Evolutionary conservation across 805 yeast genomes (phyloP), one percentile per base, ranked within the genome.

Genomic region (Cephaloascus albidus): DNA sequence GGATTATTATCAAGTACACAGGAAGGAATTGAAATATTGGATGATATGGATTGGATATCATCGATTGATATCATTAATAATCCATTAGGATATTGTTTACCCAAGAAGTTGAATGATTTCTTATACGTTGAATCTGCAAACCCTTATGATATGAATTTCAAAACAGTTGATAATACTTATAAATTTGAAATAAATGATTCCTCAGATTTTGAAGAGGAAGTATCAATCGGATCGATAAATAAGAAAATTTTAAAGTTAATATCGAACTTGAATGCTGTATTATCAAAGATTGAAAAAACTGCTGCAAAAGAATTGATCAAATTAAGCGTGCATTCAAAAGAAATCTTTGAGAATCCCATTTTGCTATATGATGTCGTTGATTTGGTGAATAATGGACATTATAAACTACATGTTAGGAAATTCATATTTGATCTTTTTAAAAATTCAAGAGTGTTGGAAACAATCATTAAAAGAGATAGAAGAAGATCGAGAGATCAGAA

Each of bases 11-110:
- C 93, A 0, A 68, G 70, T 18, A 85, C 95, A 0, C 64, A 62
- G 14, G 87, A 85, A 50, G 97, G 97, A 0, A 70, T 79, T 18
- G 97, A 89, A 52, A 76, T 88, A 14, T 61, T 89, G 40, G 95
- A 86, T 52, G 95, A 87, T 48, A 64, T 72, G 39, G 79, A 79
- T 1, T 90, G 97, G 97, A 62, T 57, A 35, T 67, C 77, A 16
- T 70, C 72, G 20, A 50, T 68, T 20, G 67, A 68, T 37, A 57
- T 63, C 0, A 60, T 61, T 43, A 66, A 66, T n/a, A 47, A 53
- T 2, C 73, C 78, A 19, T 30, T 50, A 10, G 50, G 54, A 1
- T 26, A 55, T 18, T 52, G 60, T 45, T 38, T 58, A 20, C 62
- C 62, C 8, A 47, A 45, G 20, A 43, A 50, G 10, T 27, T 47